phyloP scores from a whole-genome alignment of 306 rosid genomes.

The Glycine tomentella region DNA sequence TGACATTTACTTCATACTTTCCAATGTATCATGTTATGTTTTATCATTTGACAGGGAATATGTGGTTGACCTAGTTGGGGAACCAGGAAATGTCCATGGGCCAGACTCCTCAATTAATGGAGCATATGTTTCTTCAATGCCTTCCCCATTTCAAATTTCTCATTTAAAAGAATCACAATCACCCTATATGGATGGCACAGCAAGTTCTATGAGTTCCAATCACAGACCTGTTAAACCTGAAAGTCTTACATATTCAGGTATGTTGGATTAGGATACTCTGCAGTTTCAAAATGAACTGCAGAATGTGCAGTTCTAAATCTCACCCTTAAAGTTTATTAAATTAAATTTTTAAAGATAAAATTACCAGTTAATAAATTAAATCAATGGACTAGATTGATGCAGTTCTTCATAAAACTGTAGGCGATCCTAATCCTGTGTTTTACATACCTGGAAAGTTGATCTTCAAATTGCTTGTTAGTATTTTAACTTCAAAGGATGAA shows the following conservation, averaged over 20 bases:
- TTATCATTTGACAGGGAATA: slow-evolving; percentile 74
- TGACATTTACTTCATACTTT: slow-evolving; percentile 20
- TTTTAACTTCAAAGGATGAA: slow-evolving; percentile 37
- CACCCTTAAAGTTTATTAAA: too few species aligned
- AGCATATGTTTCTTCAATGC: slow-evolving; percentile 76
- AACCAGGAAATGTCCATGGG: slow-evolving; percentile 90
- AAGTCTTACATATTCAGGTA: slow-evolving; percentile 63
- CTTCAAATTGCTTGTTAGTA: slow-evolving; percentile 29
- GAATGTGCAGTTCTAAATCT: too few species aligned
- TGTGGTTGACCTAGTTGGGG: slow-evolving; percentile 96
- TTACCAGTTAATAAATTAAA: too few species aligned
- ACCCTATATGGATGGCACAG: slow-evolving; percentile 57
- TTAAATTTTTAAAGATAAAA: too few species aligned
- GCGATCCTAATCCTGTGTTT: too few species aligned
- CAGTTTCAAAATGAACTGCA: too few species aligned
- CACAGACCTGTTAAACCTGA: slow-evolving; percentile 53
- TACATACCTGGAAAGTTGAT: slow-evolving; percentile 36
- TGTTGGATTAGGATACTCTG: not conserved
- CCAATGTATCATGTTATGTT: not conserved
- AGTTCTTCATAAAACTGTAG: too few species aligned
- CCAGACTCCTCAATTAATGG: slow-evolving; percentile 97
- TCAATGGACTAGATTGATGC: too few species aligned
- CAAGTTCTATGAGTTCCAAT: slow-evolving; percentile 52
- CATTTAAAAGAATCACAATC: slow-evolving; percentile 80
- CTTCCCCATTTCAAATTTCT: slow-evolving; percentile 84